A percentile compares a stretch with the other conserved stretches of the same genome.
Conservation (phyloP, 2,329 filamentous ascomycete species). For the Pleoardoris graminearum region DNA sequence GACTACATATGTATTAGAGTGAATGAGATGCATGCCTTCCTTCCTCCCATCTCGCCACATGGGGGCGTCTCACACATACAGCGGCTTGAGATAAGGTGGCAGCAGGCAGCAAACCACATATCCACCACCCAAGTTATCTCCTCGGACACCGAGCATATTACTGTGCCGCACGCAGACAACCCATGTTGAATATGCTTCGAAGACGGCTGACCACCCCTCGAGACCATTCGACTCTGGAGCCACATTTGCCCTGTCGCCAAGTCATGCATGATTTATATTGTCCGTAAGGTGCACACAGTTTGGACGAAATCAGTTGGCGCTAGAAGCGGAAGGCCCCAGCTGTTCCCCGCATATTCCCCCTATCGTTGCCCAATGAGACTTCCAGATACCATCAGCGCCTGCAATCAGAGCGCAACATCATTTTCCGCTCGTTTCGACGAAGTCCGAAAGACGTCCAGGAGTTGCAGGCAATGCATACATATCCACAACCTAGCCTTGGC, state of each 20-base stretch:
- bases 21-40: neutral
- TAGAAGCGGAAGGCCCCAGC: neutral
- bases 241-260: neutral
- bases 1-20: no score
- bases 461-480: no score
- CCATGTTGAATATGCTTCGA: neutral
- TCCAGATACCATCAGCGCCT: neutral
- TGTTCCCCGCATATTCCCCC: neutral
- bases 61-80: neutral
- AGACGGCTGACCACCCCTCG: neutral
- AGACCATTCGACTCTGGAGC: neutral
- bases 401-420: neutral
- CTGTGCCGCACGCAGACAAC: neutral
- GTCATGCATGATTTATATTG: neutral
- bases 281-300: neutral
- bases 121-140: neutral
- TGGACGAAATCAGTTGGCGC: neutral
- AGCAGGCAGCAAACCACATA: neutral
- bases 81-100: neutral
- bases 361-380: neutral
- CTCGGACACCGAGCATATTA: neutral
- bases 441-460: no score
- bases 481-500: no score
- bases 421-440: neutral
- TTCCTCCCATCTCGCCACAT: neutral